A percentile compares a stretch with the other conserved stretches of the same genome.
phyloP scores from a whole-genome alignment of 495 filamentous ascomycete species.

The Melanomma pulvis-pyrius region DNA sequence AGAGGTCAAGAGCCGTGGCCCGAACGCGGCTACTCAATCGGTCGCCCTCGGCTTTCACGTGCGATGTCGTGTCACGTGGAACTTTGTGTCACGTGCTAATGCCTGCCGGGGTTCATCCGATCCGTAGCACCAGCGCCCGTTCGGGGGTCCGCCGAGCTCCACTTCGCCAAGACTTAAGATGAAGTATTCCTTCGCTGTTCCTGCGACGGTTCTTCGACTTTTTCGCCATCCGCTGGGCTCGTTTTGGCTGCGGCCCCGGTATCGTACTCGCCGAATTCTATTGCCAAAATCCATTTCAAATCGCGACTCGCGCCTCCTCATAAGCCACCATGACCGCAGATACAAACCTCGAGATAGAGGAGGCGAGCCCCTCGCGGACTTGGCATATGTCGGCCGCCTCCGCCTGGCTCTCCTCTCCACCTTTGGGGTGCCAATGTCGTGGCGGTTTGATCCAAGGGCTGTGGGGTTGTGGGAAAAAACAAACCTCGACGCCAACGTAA shows the following conservation, averaged over 20 bases:
- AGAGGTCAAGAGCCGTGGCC: no score
- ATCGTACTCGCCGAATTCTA: neutral
- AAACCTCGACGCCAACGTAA: neutral
- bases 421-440: neutral
- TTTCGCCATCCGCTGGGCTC: neutral
- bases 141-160: neutral
- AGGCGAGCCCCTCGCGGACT: slow-evolving; percentile 15
- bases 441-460: no score
- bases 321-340: neutral
- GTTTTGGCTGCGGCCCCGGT: neutral
- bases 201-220: neutral
- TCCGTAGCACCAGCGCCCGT: no score
- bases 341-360: neutral
- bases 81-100: neutral
- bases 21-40: no score
- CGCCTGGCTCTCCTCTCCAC: slow-evolving; percentile 1
- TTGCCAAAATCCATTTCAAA: slow-evolving; percentile 4
- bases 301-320: neutral
- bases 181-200: neutral
- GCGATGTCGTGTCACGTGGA: no score
- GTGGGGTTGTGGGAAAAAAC: neutral
- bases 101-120: neutral
- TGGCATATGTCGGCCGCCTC: slow-evolving; percentile 18
- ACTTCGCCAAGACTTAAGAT: neutral
- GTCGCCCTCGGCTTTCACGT: no score